Evolutionary conservation across 2,329 filamentous ascomycete genomes (phyloP).

Genomic region (Myriosclerotinia duriaeana): DNA sequence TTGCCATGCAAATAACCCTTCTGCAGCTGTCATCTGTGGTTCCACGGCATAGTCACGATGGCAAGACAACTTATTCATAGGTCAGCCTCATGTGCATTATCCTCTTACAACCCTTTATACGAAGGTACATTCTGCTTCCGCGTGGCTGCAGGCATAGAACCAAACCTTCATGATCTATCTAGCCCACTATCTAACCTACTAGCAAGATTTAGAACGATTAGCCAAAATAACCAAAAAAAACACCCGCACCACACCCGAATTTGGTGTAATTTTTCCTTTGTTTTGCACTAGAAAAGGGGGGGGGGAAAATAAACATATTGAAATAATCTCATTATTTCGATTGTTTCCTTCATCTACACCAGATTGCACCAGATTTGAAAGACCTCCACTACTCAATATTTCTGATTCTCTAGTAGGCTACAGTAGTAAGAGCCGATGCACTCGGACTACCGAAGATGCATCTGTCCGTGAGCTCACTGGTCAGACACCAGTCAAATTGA

Average conservation of each 20-base stretch:
- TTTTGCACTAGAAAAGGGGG: not conserved
- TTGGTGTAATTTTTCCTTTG: slow-evolving; percentile 18
- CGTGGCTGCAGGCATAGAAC: slow-evolving; percentile 23
- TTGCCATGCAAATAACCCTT: slow-evolving; percentile 23
- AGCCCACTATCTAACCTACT: slow-evolving; percentile 8
- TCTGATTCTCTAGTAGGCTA: not conserved
- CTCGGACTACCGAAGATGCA: slow-evolving; percentile 36
- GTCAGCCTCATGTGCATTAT: slow-evolving; percentile 25
- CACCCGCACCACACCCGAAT: slow-evolving; percentile 17
- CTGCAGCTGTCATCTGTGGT: slow-evolving; percentile 24
- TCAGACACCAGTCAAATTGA: slow-evolving; percentile 32
- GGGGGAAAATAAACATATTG: not conserved
- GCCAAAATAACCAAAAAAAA: not conserved
- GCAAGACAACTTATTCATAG: slow-evolving; percentile 24
- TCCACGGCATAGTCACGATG: slow-evolving; percentile 26
- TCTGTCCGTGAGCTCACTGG: slow-evolving; percentile 35
- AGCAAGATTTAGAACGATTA: slow-evolving; percentile 6
- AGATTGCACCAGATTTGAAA: not conserved
- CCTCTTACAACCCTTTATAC: slow-evolving; percentile 21
- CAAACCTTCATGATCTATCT: slow-evolving; percentile 17
- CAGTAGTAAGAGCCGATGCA: slow-evolving; percentile 19
- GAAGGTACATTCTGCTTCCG: slow-evolving; percentile 25
- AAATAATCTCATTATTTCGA: not conserved
- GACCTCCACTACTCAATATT: not conserved
- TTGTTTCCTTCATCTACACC: not conserved